A percentile compares a stretch with the other conserved stretches of the same genome.
Evolutionary conservation across 768 basidiomycete genomes (phyloP).

Genomic region (Mycena alexandri): DNA sequence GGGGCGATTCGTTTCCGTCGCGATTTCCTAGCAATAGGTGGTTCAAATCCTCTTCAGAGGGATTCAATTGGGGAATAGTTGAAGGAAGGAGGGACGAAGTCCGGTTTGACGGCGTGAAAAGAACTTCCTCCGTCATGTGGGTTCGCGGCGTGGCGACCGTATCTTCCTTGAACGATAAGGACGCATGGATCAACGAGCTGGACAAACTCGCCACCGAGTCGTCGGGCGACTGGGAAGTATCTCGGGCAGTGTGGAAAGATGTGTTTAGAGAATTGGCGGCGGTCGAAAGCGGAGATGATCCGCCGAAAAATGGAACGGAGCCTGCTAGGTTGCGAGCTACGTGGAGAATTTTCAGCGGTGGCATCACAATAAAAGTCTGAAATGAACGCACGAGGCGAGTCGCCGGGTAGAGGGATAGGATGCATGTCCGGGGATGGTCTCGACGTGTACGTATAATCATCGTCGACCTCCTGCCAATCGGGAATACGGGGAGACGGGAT

Average conservation of each 20-base stretch:
- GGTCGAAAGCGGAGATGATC: constrained; percentile 25
- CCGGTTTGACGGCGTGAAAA: constrained; percentile 54
- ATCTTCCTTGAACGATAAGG: constrained; percentile 48
- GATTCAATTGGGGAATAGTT: constrained; percentile 36
- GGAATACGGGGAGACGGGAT: constrained; percentile 47
- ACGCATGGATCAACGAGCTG: constrained; percentile 32
- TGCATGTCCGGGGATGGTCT: constrained; percentile 57
- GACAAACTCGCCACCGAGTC: constrained; percentile 30
- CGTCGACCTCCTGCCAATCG: constrained; percentile 36
- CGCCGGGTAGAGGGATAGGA: constrained; percentile 46
- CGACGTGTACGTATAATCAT: constrained; percentile 34
- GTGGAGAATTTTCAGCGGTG: constrained; percentile 3
- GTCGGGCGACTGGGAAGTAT: constrained; percentile 33
- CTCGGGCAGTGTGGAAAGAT: constrained; percentile 44
- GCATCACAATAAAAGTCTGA: constrained; percentile 5
- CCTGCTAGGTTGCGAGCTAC: constrained; percentile 20
- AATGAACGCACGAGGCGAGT: constrained; percentile 42
- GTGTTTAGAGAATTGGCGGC: constrained; percentile 29
- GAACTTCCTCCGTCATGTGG: constrained; percentile 54
- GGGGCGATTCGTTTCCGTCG: constrained; percentile 55
- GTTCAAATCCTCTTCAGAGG: constrained; percentile 42
- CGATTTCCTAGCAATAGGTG: constrained; percentile 36
- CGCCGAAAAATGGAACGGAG: constrained; percentile 26
- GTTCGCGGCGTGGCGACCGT: constrained; percentile 48
- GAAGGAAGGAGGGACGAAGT: constrained; percentile 48